Conservation (phyloP, 169 alveolate species). For the Eimeria acervulina region DNA sequence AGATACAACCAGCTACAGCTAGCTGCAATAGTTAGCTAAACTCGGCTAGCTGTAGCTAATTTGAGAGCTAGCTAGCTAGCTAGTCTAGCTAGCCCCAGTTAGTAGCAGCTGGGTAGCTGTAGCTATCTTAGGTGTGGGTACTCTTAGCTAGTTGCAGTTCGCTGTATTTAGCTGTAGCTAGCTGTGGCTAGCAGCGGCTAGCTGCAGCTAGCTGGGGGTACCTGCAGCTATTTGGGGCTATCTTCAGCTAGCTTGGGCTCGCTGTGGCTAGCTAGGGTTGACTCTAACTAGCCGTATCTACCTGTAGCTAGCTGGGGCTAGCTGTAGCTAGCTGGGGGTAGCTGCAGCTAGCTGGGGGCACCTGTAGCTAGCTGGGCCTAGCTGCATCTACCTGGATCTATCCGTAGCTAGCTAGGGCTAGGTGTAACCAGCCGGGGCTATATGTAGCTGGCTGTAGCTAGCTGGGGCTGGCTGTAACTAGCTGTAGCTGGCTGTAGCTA, state of each 20-base stretch:
- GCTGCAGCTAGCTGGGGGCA: no score
- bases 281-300: not conserved
- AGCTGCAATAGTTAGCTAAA: not conserved
- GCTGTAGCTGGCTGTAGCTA: not conserved
- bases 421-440: no score
- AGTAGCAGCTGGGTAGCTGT: no score
- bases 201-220: conserved; percentile 4
- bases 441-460: not conserved
- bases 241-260: not conserved
- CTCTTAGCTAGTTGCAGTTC: not conserved
- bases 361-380: not conserved
- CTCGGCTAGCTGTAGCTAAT: not conserved
- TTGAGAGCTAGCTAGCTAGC: no score
- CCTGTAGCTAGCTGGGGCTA: no score
- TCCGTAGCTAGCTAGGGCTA: not conserved
- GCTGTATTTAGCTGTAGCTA: conserved; percentile 3
- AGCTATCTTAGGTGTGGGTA: not conserved
- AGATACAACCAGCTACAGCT: not conserved
- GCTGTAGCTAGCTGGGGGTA: no score
- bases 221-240: not conserved
- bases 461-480: not conserved
- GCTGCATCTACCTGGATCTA: not conserved
- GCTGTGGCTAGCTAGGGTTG: not conserved
- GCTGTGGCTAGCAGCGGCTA: not conserved
- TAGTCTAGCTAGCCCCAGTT: no score